Conservation (phyloP, 305 asterid genomes). For the Fraxinus paxiana region DNA sequence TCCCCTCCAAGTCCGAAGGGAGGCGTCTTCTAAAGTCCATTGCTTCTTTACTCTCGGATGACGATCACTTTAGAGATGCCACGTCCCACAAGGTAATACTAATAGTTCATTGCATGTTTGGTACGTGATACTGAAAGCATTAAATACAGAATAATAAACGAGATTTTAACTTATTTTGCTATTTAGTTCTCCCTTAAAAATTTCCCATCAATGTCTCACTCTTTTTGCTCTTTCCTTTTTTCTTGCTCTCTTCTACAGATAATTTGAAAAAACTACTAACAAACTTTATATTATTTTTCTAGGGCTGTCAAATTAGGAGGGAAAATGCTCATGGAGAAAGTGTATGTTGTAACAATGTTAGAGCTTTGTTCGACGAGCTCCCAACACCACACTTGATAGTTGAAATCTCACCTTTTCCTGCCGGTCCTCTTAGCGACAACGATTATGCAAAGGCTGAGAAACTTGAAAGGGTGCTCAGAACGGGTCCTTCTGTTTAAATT, state of each 20-base stretch:
- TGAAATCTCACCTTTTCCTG: constrained; percentile 84
- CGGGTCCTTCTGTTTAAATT: constrained; percentile 47
- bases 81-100: constrained; percentile 84
- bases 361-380: constrained; percentile 92
- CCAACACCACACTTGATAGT: constrained; percentile 83
- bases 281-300: constrained; percentile 6
- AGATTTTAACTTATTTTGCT: background rate
- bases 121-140: background rate
- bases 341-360: constrained; percentile 88
- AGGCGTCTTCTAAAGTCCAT: constrained; percentile 68
- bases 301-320: constrained; percentile 97
- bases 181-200: background rate
- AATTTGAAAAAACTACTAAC: background rate
- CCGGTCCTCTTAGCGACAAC: constrained; percentile 74
- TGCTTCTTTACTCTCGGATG: constrained; percentile 84
- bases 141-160: background rate
- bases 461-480: constrained; percentile 78
- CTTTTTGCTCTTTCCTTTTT: background rate
- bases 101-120: background rate
- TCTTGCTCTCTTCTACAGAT: background rate
- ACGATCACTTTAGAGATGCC: constrained; percentile 91
- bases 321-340: constrained; percentile 95
- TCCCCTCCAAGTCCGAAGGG: constrained; percentile 78
- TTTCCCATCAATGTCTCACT: background rate
- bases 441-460: constrained; percentile 89